A percentile compares a stretch with the other conserved stretches of the same genome.
Conservation (phyloP, 2,329 filamentous ascomycete genomes). For the Achaetomium macrosporum region DNA sequence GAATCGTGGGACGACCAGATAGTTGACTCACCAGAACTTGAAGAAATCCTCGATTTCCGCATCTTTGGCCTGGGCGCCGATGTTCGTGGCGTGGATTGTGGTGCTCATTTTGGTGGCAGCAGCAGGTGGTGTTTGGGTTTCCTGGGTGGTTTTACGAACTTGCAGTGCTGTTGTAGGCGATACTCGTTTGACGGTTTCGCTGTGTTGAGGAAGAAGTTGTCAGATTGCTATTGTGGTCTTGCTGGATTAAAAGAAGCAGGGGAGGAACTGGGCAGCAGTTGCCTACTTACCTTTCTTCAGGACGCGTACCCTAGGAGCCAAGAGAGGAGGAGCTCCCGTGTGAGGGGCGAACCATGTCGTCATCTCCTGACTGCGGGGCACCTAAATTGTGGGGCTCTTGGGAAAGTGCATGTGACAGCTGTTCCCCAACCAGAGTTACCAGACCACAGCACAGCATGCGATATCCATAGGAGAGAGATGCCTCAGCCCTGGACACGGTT, state of each 20-base stretch:
- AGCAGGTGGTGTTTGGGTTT: not conserved
- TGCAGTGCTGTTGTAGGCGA: too few relatives aligned
- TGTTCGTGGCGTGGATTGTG: conserved; percentile 86
- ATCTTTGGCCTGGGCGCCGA: conserved; percentile 74
- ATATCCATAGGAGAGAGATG: not conserved
- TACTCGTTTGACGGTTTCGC: too few relatives aligned
- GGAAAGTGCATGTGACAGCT: conserved; percentile 2
- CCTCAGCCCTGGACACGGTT: too few relatives aligned
- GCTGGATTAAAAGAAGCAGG: not conserved
- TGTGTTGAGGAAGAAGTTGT: not conserved
- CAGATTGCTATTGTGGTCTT: not conserved
- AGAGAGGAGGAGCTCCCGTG: not conserved
- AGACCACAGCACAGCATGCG: too few relatives aligned
- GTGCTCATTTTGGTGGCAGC: conserved; percentile 50
- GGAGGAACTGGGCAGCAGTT: too few relatives aligned
- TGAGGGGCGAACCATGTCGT: conserved; percentile 17
- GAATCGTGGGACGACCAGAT: not conserved
- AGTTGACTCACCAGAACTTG: conserved; percentile 70
- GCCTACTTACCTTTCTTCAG: not conserved
- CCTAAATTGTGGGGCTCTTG: too few relatives aligned
- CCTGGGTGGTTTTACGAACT: too few relatives aligned
- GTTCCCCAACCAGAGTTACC: too few relatives aligned
- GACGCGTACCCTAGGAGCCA: conserved; percentile 11
- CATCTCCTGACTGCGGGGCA: conserved; percentile 15
- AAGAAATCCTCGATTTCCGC: conserved; percentile 96